These are phyloP conservation scores for Candida morakotiae DNA, from an alignment of 805 yeast species.

Conservation along the genomic window DNA sequence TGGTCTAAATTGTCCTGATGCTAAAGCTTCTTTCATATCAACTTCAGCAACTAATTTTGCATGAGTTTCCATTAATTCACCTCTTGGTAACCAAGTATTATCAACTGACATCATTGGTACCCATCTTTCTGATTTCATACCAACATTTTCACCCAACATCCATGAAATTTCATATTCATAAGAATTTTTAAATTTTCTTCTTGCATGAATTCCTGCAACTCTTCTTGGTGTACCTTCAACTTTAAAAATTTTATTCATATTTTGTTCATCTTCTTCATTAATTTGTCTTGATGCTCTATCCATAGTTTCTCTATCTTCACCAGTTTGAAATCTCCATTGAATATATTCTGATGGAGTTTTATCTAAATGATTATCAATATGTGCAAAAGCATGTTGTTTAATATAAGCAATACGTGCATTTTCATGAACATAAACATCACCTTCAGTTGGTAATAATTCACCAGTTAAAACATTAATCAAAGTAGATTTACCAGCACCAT, in stretches of 20 bases:
- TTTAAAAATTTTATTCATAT: constrained; percentile 99
- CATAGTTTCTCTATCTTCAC: constrained; percentile 99
- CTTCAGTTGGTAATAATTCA: constrained; percentile 95
- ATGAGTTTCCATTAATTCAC: constrained; percentile 82
- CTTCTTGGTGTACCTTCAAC: constrained; percentile 98
- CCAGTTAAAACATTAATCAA: constrained; percentile 98
- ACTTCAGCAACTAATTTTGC: constrained; percentile 99
- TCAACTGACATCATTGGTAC: constrained; percentile 99
- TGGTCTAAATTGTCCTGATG: constrained; percentile 99
- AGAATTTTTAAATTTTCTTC: constrained; percentile 99
- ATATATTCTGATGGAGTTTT: constrained; percentile 99
- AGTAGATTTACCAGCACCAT: constrained; percentile 99
- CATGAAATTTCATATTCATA: constrained; percentile 99
- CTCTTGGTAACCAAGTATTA: constrained; percentile 99
- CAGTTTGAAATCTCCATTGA: constrained; percentile 99
- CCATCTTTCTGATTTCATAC: constrained; percentile 99
- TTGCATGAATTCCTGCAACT: constrained; percentile 87
- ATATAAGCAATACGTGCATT: constrained; percentile 99
- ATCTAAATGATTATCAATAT: constrained; percentile 97
- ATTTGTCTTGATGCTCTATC: constrained; percentile 99
- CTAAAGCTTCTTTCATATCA: constrained; percentile 99
- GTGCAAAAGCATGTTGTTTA: constrained; percentile 99
- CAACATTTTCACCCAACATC: constrained; percentile 96
- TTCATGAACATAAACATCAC: constrained; percentile 99
- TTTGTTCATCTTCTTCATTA: constrained; percentile 93